Evolutionary conservation across 495 filamentous ascomycete genomes (phyloP).

Genomic region (Penicillium manginii): DNA sequence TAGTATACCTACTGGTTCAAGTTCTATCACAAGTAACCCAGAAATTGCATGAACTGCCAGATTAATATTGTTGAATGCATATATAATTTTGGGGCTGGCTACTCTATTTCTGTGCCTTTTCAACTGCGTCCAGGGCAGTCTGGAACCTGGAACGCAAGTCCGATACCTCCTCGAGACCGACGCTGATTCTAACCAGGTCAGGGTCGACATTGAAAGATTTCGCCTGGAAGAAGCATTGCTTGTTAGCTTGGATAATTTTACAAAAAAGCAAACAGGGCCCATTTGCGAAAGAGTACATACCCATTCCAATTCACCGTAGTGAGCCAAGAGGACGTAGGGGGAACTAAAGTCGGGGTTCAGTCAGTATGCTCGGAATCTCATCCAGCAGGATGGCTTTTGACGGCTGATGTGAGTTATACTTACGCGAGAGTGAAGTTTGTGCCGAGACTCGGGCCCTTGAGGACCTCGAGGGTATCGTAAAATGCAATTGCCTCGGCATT

Average conservation of each 20-base stretch:
- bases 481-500: constrained; percentile 75
- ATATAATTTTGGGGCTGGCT: not conserved
- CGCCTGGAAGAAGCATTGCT: constrained; percentile 49
- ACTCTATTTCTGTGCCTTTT: constrained; percentile 21
- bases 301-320: constrained; percentile 92
- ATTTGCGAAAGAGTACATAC: constrained; percentile 44
- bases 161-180: constrained; percentile 81
- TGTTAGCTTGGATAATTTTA: not conserved
- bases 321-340: constrained; percentile 89
- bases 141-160: constrained; percentile 57
- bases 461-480: constrained; percentile 82
- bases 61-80: constrained; percentile 3
- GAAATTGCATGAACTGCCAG: not conserved
- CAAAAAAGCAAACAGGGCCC: not conserved
- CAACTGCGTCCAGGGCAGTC: constrained; percentile 52
- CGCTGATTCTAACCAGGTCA: constrained; percentile 81
- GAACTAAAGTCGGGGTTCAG: constrained; percentile 48
- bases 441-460: constrained; percentile 92
- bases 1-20: not conserved
- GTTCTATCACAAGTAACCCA: not conserved
- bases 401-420: constrained; percentile 21
- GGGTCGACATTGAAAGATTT: constrained; percentile 75
- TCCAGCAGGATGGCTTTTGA: no score
- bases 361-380: constrained; percentile 14
- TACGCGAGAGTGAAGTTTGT: constrained; percentile 92